phyloP scores from a whole-genome alignment of 176 grass and related monocot genomes.

The Musa schizocarpa region DNA sequence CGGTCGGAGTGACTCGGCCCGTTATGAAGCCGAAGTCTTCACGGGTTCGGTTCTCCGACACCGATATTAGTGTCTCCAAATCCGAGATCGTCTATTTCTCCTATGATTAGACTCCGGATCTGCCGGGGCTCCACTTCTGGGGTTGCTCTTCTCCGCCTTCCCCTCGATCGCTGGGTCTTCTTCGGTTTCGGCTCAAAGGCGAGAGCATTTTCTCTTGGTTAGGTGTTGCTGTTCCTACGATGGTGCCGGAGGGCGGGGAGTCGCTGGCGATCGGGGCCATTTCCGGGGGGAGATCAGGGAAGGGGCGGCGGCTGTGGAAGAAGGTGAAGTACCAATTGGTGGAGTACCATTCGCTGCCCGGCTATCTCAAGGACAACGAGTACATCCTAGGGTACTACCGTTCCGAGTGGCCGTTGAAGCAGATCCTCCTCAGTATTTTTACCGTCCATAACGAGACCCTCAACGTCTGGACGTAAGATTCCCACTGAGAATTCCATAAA shows the following conservation, averaged over 20 bases:
- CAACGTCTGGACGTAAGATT: constrained; percentile 11
- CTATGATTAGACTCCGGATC: neutral
- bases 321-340: constrained; percentile 13
- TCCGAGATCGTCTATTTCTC: neutral
- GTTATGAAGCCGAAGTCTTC: no score
- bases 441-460: constrained; percentile 1
- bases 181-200: no score
- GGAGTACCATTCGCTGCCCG: neutral
- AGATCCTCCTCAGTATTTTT: neutral
- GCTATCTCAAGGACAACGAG: constrained; percentile 1
- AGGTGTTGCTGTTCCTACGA: neutral
- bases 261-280: neutral
- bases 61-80: no score
- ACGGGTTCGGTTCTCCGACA: no score
- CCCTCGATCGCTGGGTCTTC: no score
- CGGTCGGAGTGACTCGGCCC: no score
- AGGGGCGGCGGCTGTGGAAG: neutral
- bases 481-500: neutral
- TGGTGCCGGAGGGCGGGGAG: neutral
- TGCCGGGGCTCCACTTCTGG: neutral
- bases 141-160: no score
- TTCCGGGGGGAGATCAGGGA: neutral
- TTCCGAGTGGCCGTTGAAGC: neutral
- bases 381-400: neutral
- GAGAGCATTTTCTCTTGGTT: no score